Conservation (phyloP, 345 rosid species). For the Gossypium thurberi region DNA sequence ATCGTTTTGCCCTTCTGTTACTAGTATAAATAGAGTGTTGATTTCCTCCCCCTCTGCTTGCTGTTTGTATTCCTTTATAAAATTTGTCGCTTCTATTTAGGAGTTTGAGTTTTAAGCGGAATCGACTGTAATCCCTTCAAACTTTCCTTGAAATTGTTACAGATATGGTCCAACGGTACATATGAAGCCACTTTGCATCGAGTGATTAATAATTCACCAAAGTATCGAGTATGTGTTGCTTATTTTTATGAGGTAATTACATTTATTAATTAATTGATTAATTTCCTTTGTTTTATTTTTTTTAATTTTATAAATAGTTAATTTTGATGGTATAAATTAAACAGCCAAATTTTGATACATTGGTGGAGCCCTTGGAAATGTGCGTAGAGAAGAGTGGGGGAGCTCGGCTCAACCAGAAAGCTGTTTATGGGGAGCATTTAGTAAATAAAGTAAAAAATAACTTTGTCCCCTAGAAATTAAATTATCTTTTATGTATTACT, state of each 20-base stretch:
- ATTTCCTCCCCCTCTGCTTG: too few relatives aligned
- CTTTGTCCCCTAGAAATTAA: slow-evolving; percentile 29
- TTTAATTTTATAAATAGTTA: background rate
- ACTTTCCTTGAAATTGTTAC: slow-evolving; percentile 1
- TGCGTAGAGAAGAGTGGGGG: slow-evolving; percentile 47
- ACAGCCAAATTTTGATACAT: slow-evolving; percentile 64
- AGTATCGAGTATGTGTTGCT: slow-evolving; percentile 59
- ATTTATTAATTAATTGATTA: background rate
- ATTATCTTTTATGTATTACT: background rate
- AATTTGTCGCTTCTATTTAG: too few relatives aligned
- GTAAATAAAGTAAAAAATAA: slow-evolving; percentile 63
- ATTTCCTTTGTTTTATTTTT: background rate
- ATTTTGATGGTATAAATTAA: background rate
- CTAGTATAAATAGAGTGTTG: too few relatives aligned
- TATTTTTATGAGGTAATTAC: slow-evolving; percentile 73
- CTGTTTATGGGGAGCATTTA: slow-evolving; percentile 80
- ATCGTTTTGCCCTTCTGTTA: too few relatives aligned
- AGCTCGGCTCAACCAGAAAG: slow-evolving; percentile 36
- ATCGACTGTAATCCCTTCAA: too few relatives aligned
- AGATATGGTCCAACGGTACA: slow-evolving; percentile 71
- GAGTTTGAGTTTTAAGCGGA: too few relatives aligned
- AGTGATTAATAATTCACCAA: slow-evolving; percentile 55
- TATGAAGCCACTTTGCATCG: slow-evolving; percentile 77
- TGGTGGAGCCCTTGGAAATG: slow-evolving; percentile 64
- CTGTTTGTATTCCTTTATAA: too few relatives aligned